Evolutionary conservation across 2,329 filamentous ascomycete genomes (phyloP).

Genomic region (Fusarium camptoceras): DNA sequence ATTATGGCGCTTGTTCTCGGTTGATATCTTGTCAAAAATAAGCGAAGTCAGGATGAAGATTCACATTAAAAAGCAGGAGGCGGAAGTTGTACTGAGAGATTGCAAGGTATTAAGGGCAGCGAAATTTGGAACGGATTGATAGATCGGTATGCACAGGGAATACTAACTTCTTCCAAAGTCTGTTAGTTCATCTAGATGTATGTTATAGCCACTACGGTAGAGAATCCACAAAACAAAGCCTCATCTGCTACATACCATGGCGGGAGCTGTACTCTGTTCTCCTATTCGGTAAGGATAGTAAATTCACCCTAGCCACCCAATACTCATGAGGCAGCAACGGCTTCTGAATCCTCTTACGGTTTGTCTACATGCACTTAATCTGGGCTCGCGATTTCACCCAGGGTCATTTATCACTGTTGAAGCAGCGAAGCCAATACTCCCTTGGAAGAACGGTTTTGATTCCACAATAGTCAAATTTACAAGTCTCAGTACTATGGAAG

Average conservation of each 20-base stretch:
- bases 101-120: neutral
- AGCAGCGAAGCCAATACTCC: neutral
- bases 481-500: neutral
- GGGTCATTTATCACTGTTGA: neutral
- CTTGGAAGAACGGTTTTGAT: too few relatives aligned
- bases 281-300: neutral
- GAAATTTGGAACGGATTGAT: too few relatives aligned
- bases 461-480: neutral
- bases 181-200: neutral
- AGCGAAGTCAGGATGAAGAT: too few relatives aligned
- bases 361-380: too few relatives aligned
- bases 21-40: too few relatives aligned
- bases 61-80: too few relatives aligned
- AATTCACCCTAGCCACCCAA: neutral
- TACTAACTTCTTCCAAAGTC: accelerated
- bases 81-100: too few relatives aligned
- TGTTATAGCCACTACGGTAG: too few relatives aligned
- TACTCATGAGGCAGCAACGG: neutral
- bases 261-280: accelerated
- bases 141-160: too few relatives aligned
- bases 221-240: neutral
- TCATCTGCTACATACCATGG: neutral
- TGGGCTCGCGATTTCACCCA: too few relatives aligned
- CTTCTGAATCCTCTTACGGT: too few relatives aligned
- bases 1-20: neutral